These are phyloP conservation scores for Suhomyces kunorum DNA, from an alignment of 1,139 yeast genomes.

Conservation along the genomic window DNA sequence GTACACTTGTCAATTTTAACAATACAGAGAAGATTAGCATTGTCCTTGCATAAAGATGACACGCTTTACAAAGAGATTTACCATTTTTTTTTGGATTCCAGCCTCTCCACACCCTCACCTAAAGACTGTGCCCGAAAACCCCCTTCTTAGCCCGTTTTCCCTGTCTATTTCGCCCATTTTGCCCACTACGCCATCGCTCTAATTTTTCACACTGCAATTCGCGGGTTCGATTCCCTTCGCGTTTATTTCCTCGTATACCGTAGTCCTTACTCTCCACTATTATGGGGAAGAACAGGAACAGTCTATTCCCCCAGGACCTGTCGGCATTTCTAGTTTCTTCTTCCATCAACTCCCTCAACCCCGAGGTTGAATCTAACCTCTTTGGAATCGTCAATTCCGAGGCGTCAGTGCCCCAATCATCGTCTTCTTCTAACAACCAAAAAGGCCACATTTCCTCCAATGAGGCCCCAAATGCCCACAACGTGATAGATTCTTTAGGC, in stretches of 20 bases:
- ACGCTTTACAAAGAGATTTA: conserved; percentile 96
- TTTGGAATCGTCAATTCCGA: conserved; percentile 9
- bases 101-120: not conserved
- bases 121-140: not conserved
- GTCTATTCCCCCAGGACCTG: conserved; percentile 16
- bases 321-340: conserved; percentile 7
- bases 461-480: not conserved
- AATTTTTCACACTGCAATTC: not conserved
- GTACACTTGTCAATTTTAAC: conserved; percentile 65
- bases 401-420: not conserved
- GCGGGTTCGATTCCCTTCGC: conserved; percentile 14
- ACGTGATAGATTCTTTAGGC: conserved; percentile 14
- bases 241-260: not conserved
- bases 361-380: conserved; percentile 12
- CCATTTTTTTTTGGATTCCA: conserved; percentile 56
- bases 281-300: conserved; percentile 15
- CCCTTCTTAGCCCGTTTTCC: not conserved
- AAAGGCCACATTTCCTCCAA: not conserved
- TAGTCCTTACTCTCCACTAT: not conserved
- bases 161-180: not conserved
- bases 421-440: not conserved
- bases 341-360: conserved; percentile 4
- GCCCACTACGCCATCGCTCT: not conserved
- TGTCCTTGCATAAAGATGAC: conserved; percentile 99
- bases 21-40: conserved; percentile 98